Evolutionary conservation across 2,329 filamentous ascomycete species (phyloP), one percentile per base, ranked within the genome.

Genomic region (Parascedosporium putredinis): DNA sequence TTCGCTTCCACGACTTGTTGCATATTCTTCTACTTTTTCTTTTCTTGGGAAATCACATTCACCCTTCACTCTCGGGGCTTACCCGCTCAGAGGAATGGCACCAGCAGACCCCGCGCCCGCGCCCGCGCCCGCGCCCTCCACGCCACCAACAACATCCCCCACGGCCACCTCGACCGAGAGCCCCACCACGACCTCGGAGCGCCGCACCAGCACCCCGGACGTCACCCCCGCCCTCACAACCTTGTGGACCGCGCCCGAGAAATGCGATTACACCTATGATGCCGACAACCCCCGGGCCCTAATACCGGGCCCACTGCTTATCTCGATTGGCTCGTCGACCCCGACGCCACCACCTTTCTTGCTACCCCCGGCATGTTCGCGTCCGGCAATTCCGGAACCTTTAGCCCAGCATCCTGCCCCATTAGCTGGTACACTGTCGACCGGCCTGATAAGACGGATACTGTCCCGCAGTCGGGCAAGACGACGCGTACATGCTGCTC

Each of bases 341-440:
- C 59, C n/a, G 63, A 58, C 8, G 65, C 64, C 5, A 65, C 58
- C 25, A 66, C 65, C 2, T 55, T 68, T 67, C 67, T 2, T 69
- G 67, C 50, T 69, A 69, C 51, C 67, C 67, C 66, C 31, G 62
- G 62, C 54, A 69, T 69, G 67, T 68, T 69, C 48, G 56, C 55
- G 4, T 58, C 59, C 12, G 62, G 59, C 10, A 60, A 61, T 18
- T 68, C 64, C 3, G 67, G 67, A 20, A 61, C 67, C 4, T 69
- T 67, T 31, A 68, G 67, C 45, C 67, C 67, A 8, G 67, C 60
- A 2, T 65, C 64, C 23, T 69, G 67, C 43, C 67, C 67, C 33
- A 58, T 60, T 51, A 64, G 67, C 23, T 69, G 67, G 67, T 67
- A 64, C 5, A 69, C 67, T 3, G 67, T 60, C 2, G 58, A 62